These are phyloP conservation scores for Chrysoporthe deuterocubensis DNA, from an alignment of 2,329 filamentous ascomycete species.

Conservation along the genomic window DNA sequence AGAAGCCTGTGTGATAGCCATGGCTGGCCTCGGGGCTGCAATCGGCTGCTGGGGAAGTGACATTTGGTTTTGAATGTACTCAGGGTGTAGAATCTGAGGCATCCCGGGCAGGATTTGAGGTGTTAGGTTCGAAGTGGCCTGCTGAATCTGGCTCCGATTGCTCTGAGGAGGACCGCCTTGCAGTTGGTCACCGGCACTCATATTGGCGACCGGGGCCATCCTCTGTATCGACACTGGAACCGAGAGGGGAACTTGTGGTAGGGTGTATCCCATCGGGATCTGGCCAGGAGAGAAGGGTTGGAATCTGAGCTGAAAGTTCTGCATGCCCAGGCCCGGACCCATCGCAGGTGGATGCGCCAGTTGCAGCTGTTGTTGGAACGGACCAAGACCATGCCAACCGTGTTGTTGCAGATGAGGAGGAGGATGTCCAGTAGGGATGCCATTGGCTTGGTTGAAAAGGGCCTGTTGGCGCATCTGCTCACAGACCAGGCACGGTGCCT, in stretches of 20 bases:
- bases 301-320: conserved; percentile 15
- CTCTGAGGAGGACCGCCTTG: neutral
- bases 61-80: conserved; percentile 5
- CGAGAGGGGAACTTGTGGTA: conserved; percentile 15
- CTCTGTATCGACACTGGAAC: conserved; percentile 21
- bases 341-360: conserved; percentile 10
- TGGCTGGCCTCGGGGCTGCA: conserved; percentile 2
- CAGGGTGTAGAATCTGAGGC: conserved; percentile 1
- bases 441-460: conserved; percentile 34
- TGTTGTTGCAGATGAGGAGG: conserved; percentile 21
- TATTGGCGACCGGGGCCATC: conserved; percentile 1
- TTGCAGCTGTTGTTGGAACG: conserved; percentile 17
- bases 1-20: conserved; percentile 2
- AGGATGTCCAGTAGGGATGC: conserved; percentile 30
- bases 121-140: neutral
- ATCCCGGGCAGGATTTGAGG: neutral
- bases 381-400: conserved; percentile 22
- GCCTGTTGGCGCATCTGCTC: conserved; percentile 37
- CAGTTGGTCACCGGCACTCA: conserved; percentile 7
- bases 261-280: conserved; percentile 18
- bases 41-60: conserved; percentile 9
- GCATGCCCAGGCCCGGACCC: conserved; percentile 11
- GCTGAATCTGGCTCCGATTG: neutral
- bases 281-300: conserved; percentile 21
- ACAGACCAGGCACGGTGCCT: conserved; percentile 38